Conservation (phyloP, 1,284 basidiomycete species). For the Ganoderma sinense region DNA sequence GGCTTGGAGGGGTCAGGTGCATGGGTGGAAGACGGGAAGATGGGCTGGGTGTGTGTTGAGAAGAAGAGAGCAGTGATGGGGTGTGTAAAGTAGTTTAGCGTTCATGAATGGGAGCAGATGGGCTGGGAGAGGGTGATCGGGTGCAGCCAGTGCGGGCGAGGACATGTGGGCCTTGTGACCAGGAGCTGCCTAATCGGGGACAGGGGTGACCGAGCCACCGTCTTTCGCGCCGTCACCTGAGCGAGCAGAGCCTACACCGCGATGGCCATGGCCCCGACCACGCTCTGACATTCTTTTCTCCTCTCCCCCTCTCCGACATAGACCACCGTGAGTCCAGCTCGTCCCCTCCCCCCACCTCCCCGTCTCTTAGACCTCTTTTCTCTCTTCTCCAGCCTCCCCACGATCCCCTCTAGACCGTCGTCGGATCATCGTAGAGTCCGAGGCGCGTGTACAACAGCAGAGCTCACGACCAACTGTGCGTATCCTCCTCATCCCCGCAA, state of each 20-base stretch:
- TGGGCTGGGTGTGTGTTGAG: constrained; percentile 8
- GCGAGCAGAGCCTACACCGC: constrained; percentile 27
- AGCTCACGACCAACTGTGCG: constrained; percentile 32
- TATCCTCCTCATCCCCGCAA: constrained; percentile 8
- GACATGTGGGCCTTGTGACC: constrained; percentile 33
- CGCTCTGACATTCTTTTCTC: constrained; percentile 17
- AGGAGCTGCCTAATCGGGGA: constrained; percentile 29
- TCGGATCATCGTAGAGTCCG: constrained; percentile 33
- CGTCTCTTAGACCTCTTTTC: constrained; percentile 19
- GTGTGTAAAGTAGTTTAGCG: constrained; percentile 20
- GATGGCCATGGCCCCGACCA: constrained; percentile 24
- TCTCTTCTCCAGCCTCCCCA: constrained; percentile 25
- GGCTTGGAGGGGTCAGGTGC: constrained; percentile 23
- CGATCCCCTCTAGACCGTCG: constrained; percentile 32
- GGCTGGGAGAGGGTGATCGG: constrained; percentile 23
- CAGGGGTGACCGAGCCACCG: constrained; percentile 34
- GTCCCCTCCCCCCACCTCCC: constrained; percentile 16
- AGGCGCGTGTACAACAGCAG: constrained; percentile 32
- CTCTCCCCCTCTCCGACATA: constrained; percentile 24
- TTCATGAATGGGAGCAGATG: constrained; percentile 20
- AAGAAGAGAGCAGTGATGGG: constrained; percentile 9
- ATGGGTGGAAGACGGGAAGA: constrained; percentile 21
- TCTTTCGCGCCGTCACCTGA: constrained; percentile 33
- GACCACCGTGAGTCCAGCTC: constrained; percentile 26
- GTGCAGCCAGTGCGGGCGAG: constrained; percentile 26